These are phyloP conservation scores for Isoetes engelmannii DNA, from an alignment of 83 land plant species.

Conservation along the genomic window DNA sequence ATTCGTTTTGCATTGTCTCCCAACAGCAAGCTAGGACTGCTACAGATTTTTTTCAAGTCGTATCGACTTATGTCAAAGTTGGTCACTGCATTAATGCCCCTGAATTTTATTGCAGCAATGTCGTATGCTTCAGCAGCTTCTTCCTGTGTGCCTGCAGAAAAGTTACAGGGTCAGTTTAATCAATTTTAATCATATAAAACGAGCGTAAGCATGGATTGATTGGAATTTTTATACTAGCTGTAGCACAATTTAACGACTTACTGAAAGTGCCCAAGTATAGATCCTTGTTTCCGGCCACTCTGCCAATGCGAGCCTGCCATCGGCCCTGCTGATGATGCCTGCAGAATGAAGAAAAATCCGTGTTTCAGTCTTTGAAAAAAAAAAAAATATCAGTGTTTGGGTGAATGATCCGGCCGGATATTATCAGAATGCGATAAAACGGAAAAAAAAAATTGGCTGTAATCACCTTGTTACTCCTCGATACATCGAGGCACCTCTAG, in stretches of 20 bases:
- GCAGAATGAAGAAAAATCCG: background rate
- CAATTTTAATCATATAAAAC: too few relatives aligned
- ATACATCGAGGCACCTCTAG: conserved; percentile 24
- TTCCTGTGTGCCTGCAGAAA: conserved; percentile 54
- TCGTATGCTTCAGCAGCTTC: conserved; percentile 90
- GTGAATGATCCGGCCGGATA: background rate
- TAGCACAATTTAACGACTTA: conserved; percentile 7
- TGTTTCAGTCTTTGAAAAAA: background rate
- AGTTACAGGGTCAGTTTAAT: background rate
- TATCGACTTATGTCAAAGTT: conserved; percentile 69
- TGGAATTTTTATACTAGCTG: background rate
- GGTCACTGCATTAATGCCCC: conserved; percentile 69
- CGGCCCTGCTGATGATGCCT: conserved; percentile 23
- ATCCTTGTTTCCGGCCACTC: conserved; percentile 16
- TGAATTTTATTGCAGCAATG: conserved; percentile 74
- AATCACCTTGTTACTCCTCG: conserved; percentile 21
- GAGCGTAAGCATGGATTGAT: too few relatives aligned
- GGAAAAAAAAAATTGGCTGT: background rate
- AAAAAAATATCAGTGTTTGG: too few relatives aligned
- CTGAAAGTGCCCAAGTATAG: conserved; percentile 18
- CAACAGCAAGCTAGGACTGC: conserved; percentile 42
- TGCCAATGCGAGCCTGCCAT: conserved; percentile 22
- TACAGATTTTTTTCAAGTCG: conserved; percentile 55
- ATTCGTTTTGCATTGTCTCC: conserved; percentile 50
- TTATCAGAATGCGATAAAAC: background rate